Evolutionary conservation across 2,329 filamentous ascomycete species (phyloP).

Genomic region (Diaporthe citrichinensis): DNA sequence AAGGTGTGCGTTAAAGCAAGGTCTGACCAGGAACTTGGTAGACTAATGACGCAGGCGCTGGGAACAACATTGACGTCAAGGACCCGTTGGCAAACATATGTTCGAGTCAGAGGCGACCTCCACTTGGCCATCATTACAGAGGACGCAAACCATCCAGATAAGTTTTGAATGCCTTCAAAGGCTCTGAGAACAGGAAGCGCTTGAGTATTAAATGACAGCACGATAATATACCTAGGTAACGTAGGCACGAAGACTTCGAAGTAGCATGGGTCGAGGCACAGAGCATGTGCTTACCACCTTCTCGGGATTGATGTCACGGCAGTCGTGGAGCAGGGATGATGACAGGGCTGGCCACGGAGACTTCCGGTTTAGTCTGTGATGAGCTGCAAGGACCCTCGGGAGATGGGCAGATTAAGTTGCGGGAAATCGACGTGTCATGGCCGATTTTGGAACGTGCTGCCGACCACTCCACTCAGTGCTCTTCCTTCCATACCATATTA

Average conservation of each 20-base stretch:
- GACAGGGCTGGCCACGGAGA: neutral
- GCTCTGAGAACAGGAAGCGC: neutral
- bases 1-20: neutral
- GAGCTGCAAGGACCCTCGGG: slow-evolving; percentile 4
- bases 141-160: neutral
- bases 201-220: too few relatives aligned
- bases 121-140: neutral
- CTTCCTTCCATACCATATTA: neutral
- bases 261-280: neutral
- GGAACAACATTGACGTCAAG: neutral
- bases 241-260: neutral
- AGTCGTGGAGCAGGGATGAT: neutral
- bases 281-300: neutral
- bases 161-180: neutral
- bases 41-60: neutral
- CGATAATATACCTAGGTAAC: neutral
- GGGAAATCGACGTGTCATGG: slow-evolving; percentile 20
- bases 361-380: neutral
- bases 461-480: neutral
- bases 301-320: neutral
- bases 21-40: neutral
- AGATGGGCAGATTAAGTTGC: slow-evolving; percentile 25
- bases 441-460: neutral
- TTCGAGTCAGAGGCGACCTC: neutral
- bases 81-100: neutral